Evolutionary conservation across 768 basidiomycete species (phyloP).

Genomic region (Lentinula edodes): DNA sequence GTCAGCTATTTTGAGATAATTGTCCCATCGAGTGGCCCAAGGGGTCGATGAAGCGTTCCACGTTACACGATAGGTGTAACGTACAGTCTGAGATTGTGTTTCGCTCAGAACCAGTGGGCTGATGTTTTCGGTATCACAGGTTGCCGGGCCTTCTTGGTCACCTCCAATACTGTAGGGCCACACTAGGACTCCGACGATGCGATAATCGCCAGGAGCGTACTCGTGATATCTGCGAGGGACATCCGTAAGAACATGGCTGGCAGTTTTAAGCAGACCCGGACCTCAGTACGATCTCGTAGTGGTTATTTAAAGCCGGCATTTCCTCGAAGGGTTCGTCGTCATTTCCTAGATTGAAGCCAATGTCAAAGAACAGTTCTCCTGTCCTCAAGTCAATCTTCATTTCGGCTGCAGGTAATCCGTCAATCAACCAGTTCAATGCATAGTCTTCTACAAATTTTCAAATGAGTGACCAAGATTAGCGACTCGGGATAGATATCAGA

Average conservation of each 20-base stretch:
- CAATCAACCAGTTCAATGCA: conserved; percentile 90
- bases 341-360: conserved; percentile 91
- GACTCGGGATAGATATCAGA: neutral
- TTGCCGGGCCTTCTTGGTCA: conserved; percentile 40
- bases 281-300: conserved; percentile 84
- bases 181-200: conserved; percentile 64
- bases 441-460: conserved; percentile 58
- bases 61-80: conserved; percentile 83
- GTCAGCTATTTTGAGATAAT: conserved; percentile 90
- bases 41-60: conserved; percentile 87
- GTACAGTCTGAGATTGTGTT: conserved; percentile 52
- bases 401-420: conserved; percentile 91
- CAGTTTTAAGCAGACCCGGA: conserved; percentile 21
- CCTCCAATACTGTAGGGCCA: conserved; percentile 65
- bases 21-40: conserved; percentile 96
- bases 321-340: conserved; percentile 53
- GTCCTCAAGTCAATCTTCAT: conserved; percentile 80
- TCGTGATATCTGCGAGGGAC: conserved; percentile 64
- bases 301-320: conserved; percentile 79
- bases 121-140: conserved; percentile 43
- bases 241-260: neutral
- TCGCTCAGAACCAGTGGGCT: conserved; percentile 58
- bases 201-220: conserved; percentile 61
- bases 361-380: conserved; percentile 86
- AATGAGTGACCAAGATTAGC: neutral